Base-by-base conservation (phyloP, 257 asterid genomes). In the Echium plantagineum region DNA sequence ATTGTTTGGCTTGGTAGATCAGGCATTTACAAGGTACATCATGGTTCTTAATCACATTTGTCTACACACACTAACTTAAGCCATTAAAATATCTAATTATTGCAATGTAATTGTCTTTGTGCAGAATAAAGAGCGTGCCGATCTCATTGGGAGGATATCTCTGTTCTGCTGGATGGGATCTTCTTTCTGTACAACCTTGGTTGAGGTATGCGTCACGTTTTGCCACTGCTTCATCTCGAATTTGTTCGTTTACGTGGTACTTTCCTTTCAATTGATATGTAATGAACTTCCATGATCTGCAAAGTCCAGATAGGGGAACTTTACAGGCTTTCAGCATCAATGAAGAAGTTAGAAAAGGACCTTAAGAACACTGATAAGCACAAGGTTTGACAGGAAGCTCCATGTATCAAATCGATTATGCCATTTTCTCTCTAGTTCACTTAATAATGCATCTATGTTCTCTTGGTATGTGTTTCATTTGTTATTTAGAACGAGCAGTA, bases 161-260 rank as follows among this genome's bases (percentile, higher is more conserved):
- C 94, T 90, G 31, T 90, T 71, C 81, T 90, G 94, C 65, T 90
- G 98, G 98, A 38, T 90, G 83, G 86, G 96, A 31, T 72, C 96
- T 12, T 83, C 89, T 21, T 56, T 74, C 61, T 90, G 94, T 67
- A 70, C 86, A 69, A 71, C 94, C 65, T 76, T 90, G 64, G 94
- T 85, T 56, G 98, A 90, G 95, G 94, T 85, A 56, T 16, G 17
- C 2, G n/a, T 8, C 24, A 19, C 26, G 1, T 56, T 12, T 16
- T 9, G 9, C n/a, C 38, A 24, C 31, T 18, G 38, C 35, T 21
- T 21, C 18, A 55, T 21, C 21, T 18, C 8, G 9, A n/a, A 53
- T 53, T 12, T 53, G 4, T 17, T 52, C 16, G 12, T 31, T 31
- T 21, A 22, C 49, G 18, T 58, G 57, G 59, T 47, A 22, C 20